Evolutionary conservation across 306 rosid genomes (phyloP), one percentile per base, ranked within the genome.

Genomic region (Pterocarpus macrocarpus): DNA sequence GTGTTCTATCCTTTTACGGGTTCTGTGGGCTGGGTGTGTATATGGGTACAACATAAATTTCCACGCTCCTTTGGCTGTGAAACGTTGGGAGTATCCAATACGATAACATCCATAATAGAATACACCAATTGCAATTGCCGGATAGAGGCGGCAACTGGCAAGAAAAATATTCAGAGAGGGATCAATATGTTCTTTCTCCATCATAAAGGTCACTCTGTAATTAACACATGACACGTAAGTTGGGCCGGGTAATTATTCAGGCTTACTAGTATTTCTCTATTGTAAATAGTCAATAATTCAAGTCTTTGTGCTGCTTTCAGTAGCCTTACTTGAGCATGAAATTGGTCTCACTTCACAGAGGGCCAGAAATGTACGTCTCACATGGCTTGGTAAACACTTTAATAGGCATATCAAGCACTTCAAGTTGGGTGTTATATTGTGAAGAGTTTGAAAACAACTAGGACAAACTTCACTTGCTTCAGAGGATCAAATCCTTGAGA

Each of bases 361-460:
- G 33, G 7, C 17, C 47, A 2, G 28, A 12, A 28, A 13, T 39
- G 78, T 39, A 2, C 28, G 28, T 22, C 28, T 22, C 28, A 22
- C 28, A 22, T 22, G 28, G 28, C 28, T 22, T 47, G 53, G 9
- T 44, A 5, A 44, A 5, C 49, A 3, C 8, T 5, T 72, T 67
- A 80, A 69, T 33, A 39, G 45, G 15, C 82, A 81, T 85, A 66
- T 81, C 64, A 69, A 45, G 39, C 53, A 30, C 57, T 73, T 57
- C 32, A 71, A 56, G 13, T 13, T 22, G 28, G 28, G 7, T 41
- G 8, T 17, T 76, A 56, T 57, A 44, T 50, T 35, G 55, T 5
- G 32, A 43, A 63, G 45, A 61, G 64, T 57, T 62, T 64, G 17
- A 3, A 17, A 13, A 75, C 32, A 43, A 61, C 70, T 6, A 1